Conservation (phyloP, 2,329 filamentous ascomycete genomes). For the Aspergillus quadrilineatus region DNA sequence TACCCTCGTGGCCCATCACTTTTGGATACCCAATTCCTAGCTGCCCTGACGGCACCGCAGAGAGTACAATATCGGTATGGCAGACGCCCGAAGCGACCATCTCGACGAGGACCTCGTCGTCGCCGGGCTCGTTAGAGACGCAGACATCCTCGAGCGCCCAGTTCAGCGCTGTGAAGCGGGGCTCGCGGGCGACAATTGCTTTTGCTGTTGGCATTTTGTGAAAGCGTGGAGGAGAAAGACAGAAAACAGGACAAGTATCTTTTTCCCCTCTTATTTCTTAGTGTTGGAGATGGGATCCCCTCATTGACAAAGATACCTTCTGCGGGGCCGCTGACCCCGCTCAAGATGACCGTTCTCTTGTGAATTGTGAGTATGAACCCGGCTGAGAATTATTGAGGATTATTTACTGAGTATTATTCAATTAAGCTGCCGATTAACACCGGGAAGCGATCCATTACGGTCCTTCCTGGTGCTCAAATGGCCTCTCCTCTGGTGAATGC, state of each 20-base stretch:
- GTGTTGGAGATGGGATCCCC: neutral
- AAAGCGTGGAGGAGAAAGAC: neutral
- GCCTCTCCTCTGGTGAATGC: too few species aligned
- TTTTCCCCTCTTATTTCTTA: too few species aligned
- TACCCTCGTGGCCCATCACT: constrained; percentile 31
- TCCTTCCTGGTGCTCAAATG: too few species aligned
- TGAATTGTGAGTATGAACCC: too few species aligned
- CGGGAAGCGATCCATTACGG: too few species aligned
- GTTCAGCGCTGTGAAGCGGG: neutral
- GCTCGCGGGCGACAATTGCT: constrained; percentile 11
- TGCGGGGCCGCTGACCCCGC: too few species aligned
- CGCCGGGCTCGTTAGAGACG: constrained; percentile 4
- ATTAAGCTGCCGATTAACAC: too few species aligned
- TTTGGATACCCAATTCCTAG: constrained; percentile 24
- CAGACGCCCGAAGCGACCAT: constrained; percentile 20
- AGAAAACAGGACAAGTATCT: neutral
- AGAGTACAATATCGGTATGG: constrained; percentile 21
- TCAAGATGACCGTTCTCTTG: too few species aligned
- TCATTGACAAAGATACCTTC: too few species aligned
- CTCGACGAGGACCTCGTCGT: constrained; percentile 21
- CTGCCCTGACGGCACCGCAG: constrained; percentile 7
- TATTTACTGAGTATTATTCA: too few species aligned
- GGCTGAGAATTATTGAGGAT: too few species aligned
- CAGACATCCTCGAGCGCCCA: constrained; percentile 2
- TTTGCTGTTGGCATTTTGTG: neutral